These are phyloP conservation scores for Suillus subluteus DNA, from an alignment of 768 basidiomycete species.

Conservation along the genomic window DNA sequence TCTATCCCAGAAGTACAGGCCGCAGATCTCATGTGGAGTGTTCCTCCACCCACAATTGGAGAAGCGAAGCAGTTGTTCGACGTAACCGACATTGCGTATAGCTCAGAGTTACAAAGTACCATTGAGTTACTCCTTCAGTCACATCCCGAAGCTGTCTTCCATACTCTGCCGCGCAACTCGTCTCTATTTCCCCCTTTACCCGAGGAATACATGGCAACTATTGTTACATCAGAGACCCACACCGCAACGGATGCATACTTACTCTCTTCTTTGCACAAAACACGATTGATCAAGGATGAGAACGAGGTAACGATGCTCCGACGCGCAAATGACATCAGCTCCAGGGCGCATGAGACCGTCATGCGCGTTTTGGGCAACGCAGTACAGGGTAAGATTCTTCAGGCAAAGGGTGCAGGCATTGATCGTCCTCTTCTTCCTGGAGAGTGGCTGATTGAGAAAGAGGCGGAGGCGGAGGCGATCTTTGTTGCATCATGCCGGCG, in stretches of 20 bases:
- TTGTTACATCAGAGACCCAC: slow-evolving; percentile 37
- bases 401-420: slow-evolving; percentile 41
- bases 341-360: slow-evolving; percentile 86
- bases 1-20: slow-evolving; percentile 80
- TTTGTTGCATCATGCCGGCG: slow-evolving; percentile 90
- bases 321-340: slow-evolving; percentile 85
- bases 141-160: slow-evolving; percentile 58
- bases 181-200: slow-evolving; percentile 57
- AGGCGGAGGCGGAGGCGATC: slow-evolving; percentile 92
- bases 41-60: slow-evolving; percentile 73
- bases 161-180: slow-evolving; percentile 60
- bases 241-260: slow-evolving; percentile 65
- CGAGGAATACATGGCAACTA: slow-evolving; percentile 42
- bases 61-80: slow-evolving; percentile 59
- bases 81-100: slow-evolving; percentile 50
- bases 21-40: slow-evolving; percentile 86
- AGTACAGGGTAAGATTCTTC: slow-evolving; percentile 58
- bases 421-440: slow-evolving; percentile 62
- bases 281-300: slow-evolving; percentile 77
- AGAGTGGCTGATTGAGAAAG: slow-evolving; percentile 90
- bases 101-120: slow-evolving; percentile 3
- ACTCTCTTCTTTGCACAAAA: slow-evolving; percentile 75
- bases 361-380: slow-evolving; percentile 88
- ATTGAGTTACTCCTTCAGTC: neutral
- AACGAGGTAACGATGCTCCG: slow-evolving; percentile 76